phyloP scores from a whole-genome alignment of 1,139 yeast genomes.

The Entelexis sorbosivorans region DNA sequence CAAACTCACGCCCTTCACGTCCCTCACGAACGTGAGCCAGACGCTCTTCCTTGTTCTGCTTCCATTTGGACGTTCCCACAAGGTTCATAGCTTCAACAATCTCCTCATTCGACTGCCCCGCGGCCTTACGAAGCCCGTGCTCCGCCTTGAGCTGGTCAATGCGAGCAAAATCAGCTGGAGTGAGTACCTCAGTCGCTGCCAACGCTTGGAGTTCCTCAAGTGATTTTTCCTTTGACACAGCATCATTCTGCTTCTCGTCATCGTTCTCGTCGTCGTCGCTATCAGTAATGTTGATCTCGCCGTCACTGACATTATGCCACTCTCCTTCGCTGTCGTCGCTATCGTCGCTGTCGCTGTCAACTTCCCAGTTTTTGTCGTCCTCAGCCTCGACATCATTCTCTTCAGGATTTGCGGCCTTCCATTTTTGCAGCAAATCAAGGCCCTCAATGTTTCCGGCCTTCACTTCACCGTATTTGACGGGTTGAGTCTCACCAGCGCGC shows the following conservation, averaged over 20 bases:
- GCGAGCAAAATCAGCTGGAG: constrained; percentile 96
- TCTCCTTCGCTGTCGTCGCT: constrained; percentile 49
- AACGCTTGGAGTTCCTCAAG: constrained; percentile 41
- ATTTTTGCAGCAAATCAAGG: constrained; percentile 73
- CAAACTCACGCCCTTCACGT: constrained; percentile 84
- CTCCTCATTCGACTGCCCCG: constrained; percentile 70
- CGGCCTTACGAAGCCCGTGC: constrained; percentile 70
- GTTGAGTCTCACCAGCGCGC: constrained; percentile 40
- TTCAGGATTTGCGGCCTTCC: constrained; percentile 52
- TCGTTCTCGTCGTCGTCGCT: constrained; percentile 25
- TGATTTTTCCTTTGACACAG: constrained; percentile 20
- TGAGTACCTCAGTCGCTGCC: constrained; percentile 64
- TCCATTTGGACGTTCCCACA: constrained; percentile 76
- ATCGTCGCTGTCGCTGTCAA: constrained; percentile 37
- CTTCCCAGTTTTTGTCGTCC: constrained; percentile 36
- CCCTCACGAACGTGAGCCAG: constrained; percentile 82
- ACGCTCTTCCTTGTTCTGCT: constrained; percentile 81
- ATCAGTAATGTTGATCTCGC: constrained; percentile 31
- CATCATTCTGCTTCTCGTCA: constrained; percentile 15
- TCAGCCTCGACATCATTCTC: constrained; percentile 35
- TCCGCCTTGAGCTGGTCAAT: constrained; percentile 72
- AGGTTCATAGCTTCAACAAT: constrained; percentile 67
- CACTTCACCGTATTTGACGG: constrained; percentile 48
- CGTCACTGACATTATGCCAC: constrained; percentile 43
- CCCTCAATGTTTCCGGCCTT: constrained; percentile 55